Evolutionary conservation across 1,139 yeast genomes (phyloP).

Genomic region (Suhomyces atakaporum): DNA sequence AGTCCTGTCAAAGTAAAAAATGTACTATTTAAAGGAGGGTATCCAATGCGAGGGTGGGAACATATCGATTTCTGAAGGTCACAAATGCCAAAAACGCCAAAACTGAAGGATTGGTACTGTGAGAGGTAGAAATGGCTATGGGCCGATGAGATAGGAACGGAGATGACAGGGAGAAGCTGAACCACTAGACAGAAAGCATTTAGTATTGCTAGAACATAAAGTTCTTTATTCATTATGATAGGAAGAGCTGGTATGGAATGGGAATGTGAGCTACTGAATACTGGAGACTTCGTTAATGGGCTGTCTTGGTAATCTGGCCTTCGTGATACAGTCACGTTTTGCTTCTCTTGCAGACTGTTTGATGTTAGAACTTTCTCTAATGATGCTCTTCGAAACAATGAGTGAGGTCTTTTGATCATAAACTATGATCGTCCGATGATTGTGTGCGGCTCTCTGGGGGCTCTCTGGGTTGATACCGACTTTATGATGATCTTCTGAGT

Average conservation of each 20-base stretch:
- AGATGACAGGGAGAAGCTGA: conserved; percentile 44
- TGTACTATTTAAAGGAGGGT: conserved; percentile 30
- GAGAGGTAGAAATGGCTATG: conserved; percentile 31
- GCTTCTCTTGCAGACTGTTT: too few species aligned
- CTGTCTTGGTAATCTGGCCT: not conserved
- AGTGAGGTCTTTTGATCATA: too few species aligned
- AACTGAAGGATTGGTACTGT: conserved; percentile 33
- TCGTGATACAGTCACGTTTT: too few species aligned
- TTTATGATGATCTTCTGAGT: too few species aligned
- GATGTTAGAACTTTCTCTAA: too few species aligned
- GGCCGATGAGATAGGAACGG: conserved; percentile 43
- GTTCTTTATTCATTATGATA: conserved; percentile 25
- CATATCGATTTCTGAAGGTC: conserved; percentile 30
- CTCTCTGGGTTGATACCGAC: too few species aligned
- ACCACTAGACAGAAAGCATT: conserved; percentile 34
- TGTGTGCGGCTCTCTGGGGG: too few species aligned
- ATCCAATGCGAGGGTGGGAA: conserved; percentile 40
- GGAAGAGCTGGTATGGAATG: not conserved
- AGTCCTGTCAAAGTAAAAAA: conserved; percentile 17
- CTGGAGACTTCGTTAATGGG: too few species aligned
- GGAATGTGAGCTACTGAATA: too few species aligned
- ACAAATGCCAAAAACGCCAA: conserved; percentile 51
- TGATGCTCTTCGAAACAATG: too few species aligned
- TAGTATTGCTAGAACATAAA: conserved; percentile 22
- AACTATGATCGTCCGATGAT: too few species aligned